These are phyloP conservation scores for Botryosphaeria dothidea DNA, from an alignment of 2,329 filamentous ascomycete genomes.

Conservation along the genomic window DNA sequence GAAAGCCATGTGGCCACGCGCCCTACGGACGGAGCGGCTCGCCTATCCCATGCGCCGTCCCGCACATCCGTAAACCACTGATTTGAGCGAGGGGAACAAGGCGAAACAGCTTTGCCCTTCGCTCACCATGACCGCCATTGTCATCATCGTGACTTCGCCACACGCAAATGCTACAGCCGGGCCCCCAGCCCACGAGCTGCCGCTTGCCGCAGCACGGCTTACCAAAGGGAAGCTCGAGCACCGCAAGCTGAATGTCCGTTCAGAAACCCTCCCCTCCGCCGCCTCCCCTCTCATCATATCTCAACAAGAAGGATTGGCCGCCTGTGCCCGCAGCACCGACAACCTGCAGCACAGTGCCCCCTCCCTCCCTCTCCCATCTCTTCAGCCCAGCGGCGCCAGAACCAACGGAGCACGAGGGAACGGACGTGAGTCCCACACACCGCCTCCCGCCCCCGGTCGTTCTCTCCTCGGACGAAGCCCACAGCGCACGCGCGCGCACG, in stretches of 20 bases:
- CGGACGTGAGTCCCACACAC: neutral
- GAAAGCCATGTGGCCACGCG: neutral
- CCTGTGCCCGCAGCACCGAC: neutral
- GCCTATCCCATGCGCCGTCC: neutral
- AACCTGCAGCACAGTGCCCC: neutral
- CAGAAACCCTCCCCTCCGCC: no score
- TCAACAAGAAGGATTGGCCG: neutral
- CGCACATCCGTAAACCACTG: neutral
- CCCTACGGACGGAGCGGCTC: neutral
- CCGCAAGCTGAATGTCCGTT: neutral
- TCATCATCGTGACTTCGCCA: constrained; percentile 3
- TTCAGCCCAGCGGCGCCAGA: neutral
- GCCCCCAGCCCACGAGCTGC: neutral
- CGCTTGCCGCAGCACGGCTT: neutral
- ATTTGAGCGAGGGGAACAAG: neutral
- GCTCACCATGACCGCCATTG: neutral
- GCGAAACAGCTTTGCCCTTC: neutral
- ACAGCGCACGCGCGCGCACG: neutral
- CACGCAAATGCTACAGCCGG: neutral
- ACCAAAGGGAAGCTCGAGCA: neutral
- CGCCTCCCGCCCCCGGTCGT: constrained; percentile 11
- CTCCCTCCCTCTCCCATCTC: neutral
- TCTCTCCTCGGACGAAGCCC: neutral
- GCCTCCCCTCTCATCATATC: neutral
- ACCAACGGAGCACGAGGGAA: neutral